Evolutionary conservation across 768 basidiomycete genomes (phyloP), one percentile per base, ranked within the genome.

Genomic region (Phanerochaete carnosa): DNA sequence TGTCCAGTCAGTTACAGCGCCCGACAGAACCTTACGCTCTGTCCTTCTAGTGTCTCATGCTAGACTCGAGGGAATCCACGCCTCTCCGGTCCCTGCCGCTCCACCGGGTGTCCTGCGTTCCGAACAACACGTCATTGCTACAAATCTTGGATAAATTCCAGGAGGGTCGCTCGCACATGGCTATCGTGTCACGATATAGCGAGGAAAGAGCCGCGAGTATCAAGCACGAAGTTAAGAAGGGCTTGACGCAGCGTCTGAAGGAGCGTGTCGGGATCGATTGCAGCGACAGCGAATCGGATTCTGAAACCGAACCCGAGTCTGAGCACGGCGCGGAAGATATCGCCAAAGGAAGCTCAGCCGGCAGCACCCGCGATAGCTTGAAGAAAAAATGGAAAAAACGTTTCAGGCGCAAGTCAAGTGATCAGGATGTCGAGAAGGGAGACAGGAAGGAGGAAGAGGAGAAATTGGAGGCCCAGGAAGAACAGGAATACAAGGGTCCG

Each of bases 101-200:
- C 52, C 92, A 92, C 72, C 87, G 86, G 64, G 86, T 93, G 7
- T 88, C 86, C 0, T 89, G 88, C 56, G 89, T 94, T 1, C 89
- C 90, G 0, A 88, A 84, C 46, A 91, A 94, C 67, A 89, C 92
- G 71, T 82, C 91, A n/a, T 76, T 95, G 0, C 79, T 94, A 7
- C 83, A 86, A 26, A 89, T 92, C 60, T 78, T 95, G 37, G 92
- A 94, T 70, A 87, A 80, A 62, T 94, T 94, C 72, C 91, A 94
- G 69, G 90, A 92, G 68, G 92, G 91, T 6, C 80, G 90, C 28
- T 89, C 87, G 52, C 92, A 94, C 70, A 93, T 95, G 83, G 92
- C 92, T 26, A 88, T 94, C 64, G 90, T 94, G 56, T 87, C 86
- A 62, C 84, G 91, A 47, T 84, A 90, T 65, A 89, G 86, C 55